Conservation (phyloP, 805 yeast genomes). For the Starmerella etchellsii region DNA sequence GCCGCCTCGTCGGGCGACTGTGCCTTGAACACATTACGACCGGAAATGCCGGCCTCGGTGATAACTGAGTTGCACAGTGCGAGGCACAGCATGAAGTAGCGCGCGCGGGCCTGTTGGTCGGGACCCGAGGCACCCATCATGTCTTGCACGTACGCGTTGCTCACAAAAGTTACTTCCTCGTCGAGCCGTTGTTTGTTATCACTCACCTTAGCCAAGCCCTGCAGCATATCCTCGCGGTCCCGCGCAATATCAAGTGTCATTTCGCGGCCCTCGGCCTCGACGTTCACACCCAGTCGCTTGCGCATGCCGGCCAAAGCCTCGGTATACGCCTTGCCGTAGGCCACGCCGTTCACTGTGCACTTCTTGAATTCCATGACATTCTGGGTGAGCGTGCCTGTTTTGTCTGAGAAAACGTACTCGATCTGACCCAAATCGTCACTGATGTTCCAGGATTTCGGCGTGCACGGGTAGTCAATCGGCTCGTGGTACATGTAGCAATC, state of each 20-base stretch:
- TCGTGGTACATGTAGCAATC: conserved; percentile 61
- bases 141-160: conserved; percentile 48
- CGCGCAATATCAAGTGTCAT: conserved; percentile 36
- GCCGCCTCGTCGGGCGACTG: conserved; percentile 84
- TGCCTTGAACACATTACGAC: conserved; percentile 50
- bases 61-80: conserved; percentile 72
- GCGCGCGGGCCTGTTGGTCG: conserved; percentile 39
- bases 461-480: conserved; percentile 60
- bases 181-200: conserved; percentile 41
- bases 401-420: conserved; percentile 70
- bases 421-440: conserved; percentile 79
- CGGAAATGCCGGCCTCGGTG: conserved; percentile 36
- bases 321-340: conserved; percentile 68
- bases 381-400: conserved; percentile 75
- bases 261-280: conserved; percentile 36
- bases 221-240: conserved; percentile 41
- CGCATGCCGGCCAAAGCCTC: conserved; percentile 66
- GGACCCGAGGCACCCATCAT: conserved; percentile 32
- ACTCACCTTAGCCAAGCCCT: conserved; percentile 27
- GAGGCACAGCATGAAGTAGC: conserved; percentile 52
- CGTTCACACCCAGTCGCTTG: conserved; percentile 54
- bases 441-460: conserved; percentile 74
- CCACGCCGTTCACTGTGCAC: conserved; percentile 54
- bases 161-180: conserved; percentile 51
- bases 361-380: conserved; percentile 76